These are phyloP conservation scores for Steccherinum ochraceum DNA, from an alignment of 768 basidiomycete species.

Conservation along the genomic window DNA sequence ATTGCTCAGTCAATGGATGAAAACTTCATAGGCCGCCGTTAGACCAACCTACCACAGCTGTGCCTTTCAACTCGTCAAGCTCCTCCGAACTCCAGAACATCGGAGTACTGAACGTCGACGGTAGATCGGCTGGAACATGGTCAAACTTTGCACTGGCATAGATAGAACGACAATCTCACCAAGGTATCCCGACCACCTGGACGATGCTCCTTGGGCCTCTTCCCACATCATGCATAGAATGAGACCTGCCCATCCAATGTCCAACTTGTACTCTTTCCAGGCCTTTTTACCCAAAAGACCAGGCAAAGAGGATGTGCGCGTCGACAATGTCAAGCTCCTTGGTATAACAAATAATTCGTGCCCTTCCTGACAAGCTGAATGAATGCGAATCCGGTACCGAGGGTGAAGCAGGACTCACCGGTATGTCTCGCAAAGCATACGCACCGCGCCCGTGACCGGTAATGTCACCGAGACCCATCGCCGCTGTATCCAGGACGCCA, in stretches of 20 bases:
- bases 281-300: slow-evolving; percentile 47
- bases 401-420: slow-evolving; percentile 37
- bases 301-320: slow-evolving; percentile 66
- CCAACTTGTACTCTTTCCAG: slow-evolving; percentile 58
- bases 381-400: background rate
- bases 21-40: background rate
- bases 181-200: slow-evolving; percentile 71
- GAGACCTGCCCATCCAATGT: slow-evolving; percentile 77
- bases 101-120: slow-evolving; percentile 72
- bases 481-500: slow-evolving; percentile 41
- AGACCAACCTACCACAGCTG: slow-evolving; percentile 76
- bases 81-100: slow-evolving; percentile 91
- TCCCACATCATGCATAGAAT: slow-evolving; percentile 99
- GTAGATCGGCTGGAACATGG: slow-evolving; percentile 49
- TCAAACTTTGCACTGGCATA: background rate
- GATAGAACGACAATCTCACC: slow-evolving; percentile 32
- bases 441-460: slow-evolving; percentile 66
- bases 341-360: slow-evolving; percentile 81
- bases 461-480: slow-evolving; percentile 40
- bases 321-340: slow-evolving; percentile 68
- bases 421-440: slow-evolving; percentile 67
- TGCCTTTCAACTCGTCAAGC: slow-evolving; percentile 69
- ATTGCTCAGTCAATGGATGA: background rate
- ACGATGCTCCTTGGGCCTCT: slow-evolving; percentile 49
- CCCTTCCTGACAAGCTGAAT: slow-evolving; percentile 46